These are phyloP conservation scores for Paecilomyces variotii DNA, from an alignment of 2,329 filamentous ascomycete genomes.

Conservation along the genomic window DNA sequence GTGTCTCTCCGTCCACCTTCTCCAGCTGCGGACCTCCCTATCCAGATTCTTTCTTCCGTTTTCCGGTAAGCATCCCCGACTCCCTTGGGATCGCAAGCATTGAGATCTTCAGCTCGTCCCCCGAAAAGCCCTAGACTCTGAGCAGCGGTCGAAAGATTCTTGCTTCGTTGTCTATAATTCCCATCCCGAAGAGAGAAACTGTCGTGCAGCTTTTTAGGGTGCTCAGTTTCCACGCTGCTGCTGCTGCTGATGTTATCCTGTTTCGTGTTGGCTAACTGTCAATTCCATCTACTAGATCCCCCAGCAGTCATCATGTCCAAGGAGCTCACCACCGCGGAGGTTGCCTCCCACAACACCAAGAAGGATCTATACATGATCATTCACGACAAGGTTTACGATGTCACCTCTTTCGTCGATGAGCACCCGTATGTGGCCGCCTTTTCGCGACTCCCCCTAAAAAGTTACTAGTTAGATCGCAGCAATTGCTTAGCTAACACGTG, in stretches of 20 bases:
- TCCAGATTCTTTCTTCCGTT: slow-evolving; percentile 6
- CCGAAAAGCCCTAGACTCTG: background rate
- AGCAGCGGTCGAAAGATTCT: background rate
- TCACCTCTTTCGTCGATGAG: slow-evolving; percentile 86
- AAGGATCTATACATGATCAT: slow-evolving; percentile 86
- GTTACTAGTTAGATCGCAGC: background rate
- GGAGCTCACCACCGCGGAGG: slow-evolving; percentile 68
- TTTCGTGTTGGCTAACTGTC: background rate
- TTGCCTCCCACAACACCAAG: slow-evolving; percentile 82
- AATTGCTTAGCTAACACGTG: slow-evolving; percentile 3
- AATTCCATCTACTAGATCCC: background rate
- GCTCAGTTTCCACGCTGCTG: background rate
- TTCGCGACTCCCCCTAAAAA: slow-evolving; percentile 1
- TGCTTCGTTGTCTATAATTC: background rate
- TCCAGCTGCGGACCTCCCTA: slow-evolving; percentile 7
- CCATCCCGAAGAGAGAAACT: background rate
- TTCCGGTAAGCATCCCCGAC: slow-evolving; percentile 8
- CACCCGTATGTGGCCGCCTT: slow-evolving; percentile 61
- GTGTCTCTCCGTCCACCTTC: background rate
- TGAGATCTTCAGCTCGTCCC: background rate
- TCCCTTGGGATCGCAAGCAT: slow-evolving; percentile 5
- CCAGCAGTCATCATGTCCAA: slow-evolving; percentile 42
- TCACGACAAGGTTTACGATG: slow-evolving; percentile 95
- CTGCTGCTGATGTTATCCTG: slow-evolving; percentile 3
- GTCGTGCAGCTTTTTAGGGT: background rate